These are phyloP conservation scores for Neonectria punicea DNA, from an alignment of 2,329 filamentous ascomycete genomes.

Conservation along the genomic window DNA sequence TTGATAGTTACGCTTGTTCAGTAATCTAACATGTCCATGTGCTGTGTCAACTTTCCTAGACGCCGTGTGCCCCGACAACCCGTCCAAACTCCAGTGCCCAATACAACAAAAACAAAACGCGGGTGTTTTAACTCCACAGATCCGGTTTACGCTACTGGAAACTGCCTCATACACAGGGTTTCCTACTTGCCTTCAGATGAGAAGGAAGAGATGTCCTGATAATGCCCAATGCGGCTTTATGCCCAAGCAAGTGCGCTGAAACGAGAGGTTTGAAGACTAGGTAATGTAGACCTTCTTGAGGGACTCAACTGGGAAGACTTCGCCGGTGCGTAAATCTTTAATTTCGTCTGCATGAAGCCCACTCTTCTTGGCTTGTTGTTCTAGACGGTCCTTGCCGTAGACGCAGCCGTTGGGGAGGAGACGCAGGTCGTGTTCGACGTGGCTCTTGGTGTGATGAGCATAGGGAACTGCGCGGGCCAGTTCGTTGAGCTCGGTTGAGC, in stretches of 20 bases:
- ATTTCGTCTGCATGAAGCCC: constrained; percentile 74
- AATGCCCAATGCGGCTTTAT: too few relatives aligned
- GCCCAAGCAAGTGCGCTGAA: background rate
- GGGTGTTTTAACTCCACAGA: background rate
- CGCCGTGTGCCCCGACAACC: background rate
- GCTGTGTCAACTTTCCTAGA: background rate
- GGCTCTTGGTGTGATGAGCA: constrained; percentile 93
- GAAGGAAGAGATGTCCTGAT: too few relatives aligned
- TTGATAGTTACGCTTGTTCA: background rate
- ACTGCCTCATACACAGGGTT: background rate
- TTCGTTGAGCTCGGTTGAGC: constrained; percentile 93
- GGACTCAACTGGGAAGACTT: constrained; percentile 69
- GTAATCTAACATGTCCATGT: background rate
- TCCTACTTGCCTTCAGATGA: background rate
- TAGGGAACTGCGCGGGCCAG: constrained; percentile 91
- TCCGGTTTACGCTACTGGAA: background rate
- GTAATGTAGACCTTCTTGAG: constrained; percentile 94
- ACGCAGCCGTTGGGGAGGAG: constrained; percentile 88
- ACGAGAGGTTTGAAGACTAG: constrained; percentile 50
- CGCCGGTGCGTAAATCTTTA: constrained; percentile 81
- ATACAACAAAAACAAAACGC: background rate
- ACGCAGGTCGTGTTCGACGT: constrained; percentile 87
- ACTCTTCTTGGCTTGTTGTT: constrained; percentile 82
- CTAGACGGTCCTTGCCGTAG: constrained; percentile 80
- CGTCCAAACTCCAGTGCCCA: constrained; percentile 10